phyloP scores from a whole-genome alignment of 2,329 filamentous ascomycete species.

The Karstenula rhodostoma region DNA sequence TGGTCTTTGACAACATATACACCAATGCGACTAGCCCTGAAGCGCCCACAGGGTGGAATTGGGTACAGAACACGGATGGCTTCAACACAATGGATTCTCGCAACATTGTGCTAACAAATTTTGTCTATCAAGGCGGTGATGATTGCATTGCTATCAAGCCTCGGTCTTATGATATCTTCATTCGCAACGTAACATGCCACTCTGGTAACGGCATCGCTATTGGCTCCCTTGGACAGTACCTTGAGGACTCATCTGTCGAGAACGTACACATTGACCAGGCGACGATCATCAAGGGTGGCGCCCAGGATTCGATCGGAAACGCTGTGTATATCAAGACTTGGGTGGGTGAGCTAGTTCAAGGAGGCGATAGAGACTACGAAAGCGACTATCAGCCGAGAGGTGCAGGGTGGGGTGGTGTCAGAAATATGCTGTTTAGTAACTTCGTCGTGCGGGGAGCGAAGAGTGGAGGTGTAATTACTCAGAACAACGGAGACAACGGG shows the following conservation, averaged over 20 bases:
- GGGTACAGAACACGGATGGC: slow-evolving; percentile 67
- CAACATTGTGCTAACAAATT: slow-evolving; percentile 60
- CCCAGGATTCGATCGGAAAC: slow-evolving; percentile 48
- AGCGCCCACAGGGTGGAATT: slow-evolving; percentile 61
- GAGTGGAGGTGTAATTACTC: slow-evolving; percentile 54
- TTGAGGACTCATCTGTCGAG: slow-evolving; percentile 61
- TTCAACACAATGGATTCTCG: slow-evolving; percentile 65
- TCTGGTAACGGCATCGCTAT: slow-evolving; percentile 63
- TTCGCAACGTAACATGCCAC: slow-evolving; percentile 63
- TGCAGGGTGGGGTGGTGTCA: slow-evolving; percentile 63
- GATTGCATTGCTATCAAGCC: slow-evolving; percentile 70
- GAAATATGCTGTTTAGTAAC: slow-evolving; percentile 61
- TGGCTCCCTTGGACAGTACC: slow-evolving; percentile 64
- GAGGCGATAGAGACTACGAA: slow-evolving; percentile 56
- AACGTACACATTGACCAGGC: slow-evolving; percentile 60
- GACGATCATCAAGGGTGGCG: slow-evolving; percentile 53
- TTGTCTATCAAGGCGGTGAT: slow-evolving; percentile 65
- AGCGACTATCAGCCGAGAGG: slow-evolving; percentile 58
- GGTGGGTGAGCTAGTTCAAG: slow-evolving; percentile 57
- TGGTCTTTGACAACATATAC: slow-evolving; percentile 61
- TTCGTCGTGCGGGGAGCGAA: slow-evolving; percentile 59
- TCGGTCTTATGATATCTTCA: slow-evolving; percentile 65
- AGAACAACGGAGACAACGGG: slow-evolving; percentile 61
- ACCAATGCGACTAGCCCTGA: slow-evolving; percentile 60
- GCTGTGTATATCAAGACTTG: slow-evolving; percentile 66